These are phyloP conservation scores for Raphanus hybrid DNA, from an alignment of 441 rosid species.

Conservation along the genomic window DNA sequence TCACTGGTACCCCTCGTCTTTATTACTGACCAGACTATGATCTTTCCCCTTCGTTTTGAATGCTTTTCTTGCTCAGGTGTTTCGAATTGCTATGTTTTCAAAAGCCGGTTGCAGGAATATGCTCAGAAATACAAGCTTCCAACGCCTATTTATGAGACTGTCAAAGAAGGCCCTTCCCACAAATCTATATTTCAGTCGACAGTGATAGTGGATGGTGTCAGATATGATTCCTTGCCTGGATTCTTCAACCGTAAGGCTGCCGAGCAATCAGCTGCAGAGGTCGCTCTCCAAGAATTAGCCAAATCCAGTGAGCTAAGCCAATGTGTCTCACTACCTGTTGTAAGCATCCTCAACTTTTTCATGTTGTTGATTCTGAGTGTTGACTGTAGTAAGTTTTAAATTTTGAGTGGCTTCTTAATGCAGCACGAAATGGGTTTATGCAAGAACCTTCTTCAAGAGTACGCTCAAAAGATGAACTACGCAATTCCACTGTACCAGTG, in stretches of 20 bases:
- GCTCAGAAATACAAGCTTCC: slow-evolving; percentile 72
- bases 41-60: slow-evolving; percentile 4
- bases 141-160: slow-evolving; percentile 81
- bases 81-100: slow-evolving; percentile 86
- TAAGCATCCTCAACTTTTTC: slow-evolving; percentile 66
- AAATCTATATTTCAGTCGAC: slow-evolving; percentile 74
- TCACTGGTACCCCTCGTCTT: not conserved
- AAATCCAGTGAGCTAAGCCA: slow-evolving; percentile 60
- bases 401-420: no score
- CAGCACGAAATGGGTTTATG: slow-evolving; percentile 88
- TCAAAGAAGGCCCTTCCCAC: slow-evolving; percentile 88
- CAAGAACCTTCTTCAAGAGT: slow-evolving; percentile 94
- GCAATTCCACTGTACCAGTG: slow-evolving; percentile 80
- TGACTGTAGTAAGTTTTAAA: no score
- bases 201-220: slow-evolving; percentile 63
- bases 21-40: not conserved
- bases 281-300: slow-evolving; percentile 76
- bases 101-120: slow-evolving; percentile 86
- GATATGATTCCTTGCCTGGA: slow-evolving; percentile 78
- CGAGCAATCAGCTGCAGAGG: slow-evolving; percentile 96
- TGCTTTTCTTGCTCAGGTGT: slow-evolving; percentile 54
- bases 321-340: slow-evolving; percentile 75
- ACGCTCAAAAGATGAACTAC: slow-evolving; percentile 96
- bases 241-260: slow-evolving; percentile 93
- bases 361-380: no score